Evolutionary conservation across 73 alveolate species (phyloP).

Genomic region (Tetrahymena malaccensis): DNA sequence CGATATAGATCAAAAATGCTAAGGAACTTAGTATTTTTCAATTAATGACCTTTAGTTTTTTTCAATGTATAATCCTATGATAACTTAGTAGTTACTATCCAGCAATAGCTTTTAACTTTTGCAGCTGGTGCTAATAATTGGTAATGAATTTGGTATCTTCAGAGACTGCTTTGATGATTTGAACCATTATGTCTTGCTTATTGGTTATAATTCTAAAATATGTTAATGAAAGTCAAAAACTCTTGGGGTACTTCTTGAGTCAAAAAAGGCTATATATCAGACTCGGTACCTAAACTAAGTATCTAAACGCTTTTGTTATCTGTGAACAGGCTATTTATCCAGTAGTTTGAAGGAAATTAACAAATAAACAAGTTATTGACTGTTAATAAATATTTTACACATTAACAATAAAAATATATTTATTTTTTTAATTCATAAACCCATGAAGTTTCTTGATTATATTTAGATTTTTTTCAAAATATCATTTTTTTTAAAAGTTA

Average conservation of each 20-base stretch:
- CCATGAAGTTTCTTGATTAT: too few relatives aligned
- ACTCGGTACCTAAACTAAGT: neutral
- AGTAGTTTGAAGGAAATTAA: neutral
- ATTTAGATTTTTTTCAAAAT: too few relatives aligned
- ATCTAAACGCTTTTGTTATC: constrained; percentile 12
- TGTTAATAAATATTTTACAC: too few relatives aligned
- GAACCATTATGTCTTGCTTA: too few relatives aligned
- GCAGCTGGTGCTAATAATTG: constrained; percentile 44
- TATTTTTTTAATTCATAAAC: too few relatives aligned
- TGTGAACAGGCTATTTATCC: neutral
- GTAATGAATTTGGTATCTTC: neutral
- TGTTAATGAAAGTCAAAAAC: constrained; percentile 32
- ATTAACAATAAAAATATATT: too few relatives aligned
- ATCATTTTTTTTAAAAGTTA: too few relatives aligned
- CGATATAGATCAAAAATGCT: too few relatives aligned
- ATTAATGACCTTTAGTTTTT: neutral
- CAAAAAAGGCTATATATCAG: constrained; percentile 33
- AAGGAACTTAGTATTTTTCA: neutral
- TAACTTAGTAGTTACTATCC: neutral
- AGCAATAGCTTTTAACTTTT: constrained; percentile 13
- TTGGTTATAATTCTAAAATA: neutral
- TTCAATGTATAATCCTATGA: constrained; percentile 4
- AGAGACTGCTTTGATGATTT: constrained; percentile 1
- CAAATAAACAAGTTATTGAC: too few relatives aligned
- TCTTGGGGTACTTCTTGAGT: constrained; percentile 61